Base-by-base conservation (phyloP, 1,139 yeast genomes). In the Blastobotrys buckinghamii region DNA sequence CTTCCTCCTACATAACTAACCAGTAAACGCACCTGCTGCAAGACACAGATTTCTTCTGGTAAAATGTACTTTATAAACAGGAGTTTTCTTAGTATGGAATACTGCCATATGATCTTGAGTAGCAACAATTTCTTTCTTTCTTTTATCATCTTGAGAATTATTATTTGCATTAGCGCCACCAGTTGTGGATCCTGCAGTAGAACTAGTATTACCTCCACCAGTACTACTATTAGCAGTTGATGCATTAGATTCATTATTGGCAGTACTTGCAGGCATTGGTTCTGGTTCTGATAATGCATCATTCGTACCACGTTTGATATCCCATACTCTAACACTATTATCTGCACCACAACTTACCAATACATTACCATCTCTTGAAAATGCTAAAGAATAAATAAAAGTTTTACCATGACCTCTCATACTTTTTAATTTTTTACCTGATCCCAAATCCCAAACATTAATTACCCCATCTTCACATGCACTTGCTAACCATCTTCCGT, bases 401-500 rank as follows among this genome's bases (percentile, higher is more conserved):
- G 86, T 79, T 58, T 87, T 74, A 33, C 97, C 97, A 63, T 94
- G 98, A 0, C 98, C 98, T 55, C 87, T 78, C 82, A 80, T 77
- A 33, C 64, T 56, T 67, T 90, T 90, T 55, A 92, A 72, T 49
- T 90, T 73, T 55, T 95, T 76, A 15, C 97, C 98, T 2, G 92
- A 78, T 1, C 97, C 96, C 47, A 87, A 81, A 69, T 94, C 98
- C 96, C 97, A 94, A 40, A 94, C 76, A 62, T 85, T 85, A 41
- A 94, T 85, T 19, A 84, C 77, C 47, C 89, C 83, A 65, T 90
- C 98, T 64, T 90, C 97, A 44, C 96, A 96, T 10, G 95, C 97
- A 53, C 92, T 81, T 2, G 97, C 97, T 51, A 92, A 72, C 95
- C 96, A 87, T 60, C 97, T 76, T 2, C 99, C 99, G 68, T 92